Conservation (phyloP, 2,329 filamentous ascomycete genomes). For the Scedosporium minutisporum region DNA sequence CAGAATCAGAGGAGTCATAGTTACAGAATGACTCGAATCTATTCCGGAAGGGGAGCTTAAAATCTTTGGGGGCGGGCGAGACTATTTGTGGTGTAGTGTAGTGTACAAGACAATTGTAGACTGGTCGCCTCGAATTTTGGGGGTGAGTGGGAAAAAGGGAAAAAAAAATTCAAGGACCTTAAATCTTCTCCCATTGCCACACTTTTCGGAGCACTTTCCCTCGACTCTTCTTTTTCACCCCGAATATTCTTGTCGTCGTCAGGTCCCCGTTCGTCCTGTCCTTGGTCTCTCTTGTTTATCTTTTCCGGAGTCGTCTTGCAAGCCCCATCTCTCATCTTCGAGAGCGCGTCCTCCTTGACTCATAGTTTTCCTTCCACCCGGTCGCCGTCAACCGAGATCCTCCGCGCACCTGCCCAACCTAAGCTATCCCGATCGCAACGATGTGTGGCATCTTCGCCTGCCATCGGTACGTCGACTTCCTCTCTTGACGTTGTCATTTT, state of each 20-base stretch:
- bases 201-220: background rate
- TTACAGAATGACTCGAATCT: constrained; percentile 1
- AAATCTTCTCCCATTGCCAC: constrained; percentile 5
- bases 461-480: constrained; percentile 52
- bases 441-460: constrained; percentile 99
- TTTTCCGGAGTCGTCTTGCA: background rate
- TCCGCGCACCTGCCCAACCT: background rate
- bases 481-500: background rate
- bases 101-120: background rate
- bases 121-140: background rate
- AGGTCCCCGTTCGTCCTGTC: background rate
- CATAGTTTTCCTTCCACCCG: background rate
- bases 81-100: background rate
- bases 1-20: constrained; percentile 1
- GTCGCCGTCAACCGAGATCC: background rate
- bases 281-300: background rate
- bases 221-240: background rate
- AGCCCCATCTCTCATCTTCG: background rate
- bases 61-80: background rate
- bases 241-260: background rate
- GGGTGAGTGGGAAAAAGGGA: background rate
- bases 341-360: background rate
- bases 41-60: background rate
- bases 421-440: constrained; percentile 30
- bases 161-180: background rate